These are phyloP conservation scores for Penicillium verrucosum DNA, from an alignment of 2,329 filamentous ascomycete species.

Conservation along the genomic window DNA sequence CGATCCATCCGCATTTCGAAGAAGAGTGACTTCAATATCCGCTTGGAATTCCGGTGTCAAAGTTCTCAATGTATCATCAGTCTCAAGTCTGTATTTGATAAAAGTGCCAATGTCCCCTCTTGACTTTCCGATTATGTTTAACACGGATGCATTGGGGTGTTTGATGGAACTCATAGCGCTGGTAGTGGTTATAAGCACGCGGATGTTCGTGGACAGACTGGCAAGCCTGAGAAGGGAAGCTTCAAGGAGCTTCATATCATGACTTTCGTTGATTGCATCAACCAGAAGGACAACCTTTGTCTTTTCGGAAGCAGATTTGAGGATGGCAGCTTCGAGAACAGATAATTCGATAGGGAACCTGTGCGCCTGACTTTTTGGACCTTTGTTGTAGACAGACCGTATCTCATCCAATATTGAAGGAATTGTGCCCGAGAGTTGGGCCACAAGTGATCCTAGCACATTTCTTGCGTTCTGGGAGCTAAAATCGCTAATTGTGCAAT, in stretches of 20 bases:
- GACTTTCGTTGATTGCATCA: constrained; percentile 22
- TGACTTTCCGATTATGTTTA: constrained; percentile 14
- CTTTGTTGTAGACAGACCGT: constrained; percentile 10
- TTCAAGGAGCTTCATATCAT: constrained; percentile 11
- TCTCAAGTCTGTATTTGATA: constrained; percentile 13
- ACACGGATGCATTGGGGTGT: background rate
- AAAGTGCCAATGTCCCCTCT: constrained; percentile 13
- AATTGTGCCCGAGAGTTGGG: constrained; percentile 12
- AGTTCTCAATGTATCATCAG: constrained; percentile 6
- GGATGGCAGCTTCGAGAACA: constrained; percentile 17
- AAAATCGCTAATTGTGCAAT: constrained; percentile 17
- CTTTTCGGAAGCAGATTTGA: constrained; percentile 6
- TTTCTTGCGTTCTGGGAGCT: constrained; percentile 15
- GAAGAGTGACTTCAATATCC: constrained; percentile 11
- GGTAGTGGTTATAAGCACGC: constrained; percentile 18
- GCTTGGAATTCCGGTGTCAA: constrained; percentile 11
- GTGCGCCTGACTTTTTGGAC: constrained; percentile 12
- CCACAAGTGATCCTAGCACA: constrained; percentile 18
- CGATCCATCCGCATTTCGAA: constrained; percentile 18
- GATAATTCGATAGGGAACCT: constrained; percentile 11
- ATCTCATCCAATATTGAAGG: constrained; percentile 14
- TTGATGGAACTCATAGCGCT: background rate
- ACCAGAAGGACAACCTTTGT: constrained; percentile 11
- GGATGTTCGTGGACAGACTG: constrained; percentile 9
- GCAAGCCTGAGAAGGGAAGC: constrained; percentile 12